Conservation (phyloP, 2,329 filamentous ascomycete species). For the Lasiodiplodia gonubiensis region DNA sequence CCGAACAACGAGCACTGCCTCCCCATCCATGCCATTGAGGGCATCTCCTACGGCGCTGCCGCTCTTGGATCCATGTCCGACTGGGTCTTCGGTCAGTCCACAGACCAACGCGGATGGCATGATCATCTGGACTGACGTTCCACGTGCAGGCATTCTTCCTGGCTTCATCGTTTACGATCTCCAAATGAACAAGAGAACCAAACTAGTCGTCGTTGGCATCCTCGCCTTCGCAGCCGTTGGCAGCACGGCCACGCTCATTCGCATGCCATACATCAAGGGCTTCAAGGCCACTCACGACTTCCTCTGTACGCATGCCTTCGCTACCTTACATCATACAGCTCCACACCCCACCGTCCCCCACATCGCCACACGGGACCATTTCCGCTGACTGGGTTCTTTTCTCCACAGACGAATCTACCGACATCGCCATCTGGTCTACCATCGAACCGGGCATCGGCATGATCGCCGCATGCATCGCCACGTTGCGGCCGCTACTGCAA, state of each 20-base stretch:
- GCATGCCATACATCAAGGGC: slow-evolving; percentile 51
- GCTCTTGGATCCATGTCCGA: slow-evolving; percentile 41
- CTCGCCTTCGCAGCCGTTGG: slow-evolving; percentile 58
- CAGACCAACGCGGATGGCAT: background rate
- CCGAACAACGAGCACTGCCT: slow-evolving; percentile 50
- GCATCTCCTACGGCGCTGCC: slow-evolving; percentile 52
- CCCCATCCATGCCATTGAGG: slow-evolving; percentile 54
- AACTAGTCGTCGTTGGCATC: slow-evolving; percentile 59
- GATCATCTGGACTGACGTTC: background rate
- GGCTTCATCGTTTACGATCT: slow-evolving; percentile 61
- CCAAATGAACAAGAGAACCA: slow-evolving; percentile 60
- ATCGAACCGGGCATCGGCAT: slow-evolving; percentile 48
- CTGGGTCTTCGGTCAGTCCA: slow-evolving; percentile 36
- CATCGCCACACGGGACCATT: background rate
- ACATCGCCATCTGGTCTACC: slow-evolving; percentile 35
- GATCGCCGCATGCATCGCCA: slow-evolving; percentile 55
- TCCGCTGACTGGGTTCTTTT: background rate
- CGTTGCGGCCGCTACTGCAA: slow-evolving; percentile 56
- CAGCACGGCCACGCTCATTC: slow-evolving; percentile 57
- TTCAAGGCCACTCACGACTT: slow-evolving; percentile 49
- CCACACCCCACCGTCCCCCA: background rate
- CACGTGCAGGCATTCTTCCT: slow-evolving; percentile 36
- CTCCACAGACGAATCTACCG: slow-evolving; percentile 19
- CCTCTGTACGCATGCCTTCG: slow-evolving; percentile 38
- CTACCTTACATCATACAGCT: slow-evolving; percentile 2